A percentile compares a stretch with the other conserved stretches of the same genome.
These are phyloP conservation scores for Gardenia jasminoides DNA, from an alignment of 257 asterid species.

Conservation along the genomic window DNA sequence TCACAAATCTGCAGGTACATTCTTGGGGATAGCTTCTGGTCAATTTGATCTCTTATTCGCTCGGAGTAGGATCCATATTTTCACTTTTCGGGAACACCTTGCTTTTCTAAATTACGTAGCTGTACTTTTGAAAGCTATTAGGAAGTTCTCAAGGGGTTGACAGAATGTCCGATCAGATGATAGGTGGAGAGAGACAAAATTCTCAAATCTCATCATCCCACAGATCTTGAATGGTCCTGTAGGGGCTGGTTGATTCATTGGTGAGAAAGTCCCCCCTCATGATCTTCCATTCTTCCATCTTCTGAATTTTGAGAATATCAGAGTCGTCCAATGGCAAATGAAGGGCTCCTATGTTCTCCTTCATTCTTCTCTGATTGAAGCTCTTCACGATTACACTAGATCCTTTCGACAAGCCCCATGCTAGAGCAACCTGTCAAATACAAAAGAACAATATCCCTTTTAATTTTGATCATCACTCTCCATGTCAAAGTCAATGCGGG, in stretches of 20 bases:
- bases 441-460: too few species aligned
- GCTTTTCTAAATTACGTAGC: not conserved
- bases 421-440: constrained; percentile 49
- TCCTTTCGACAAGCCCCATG: constrained; percentile 75
- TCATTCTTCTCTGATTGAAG: constrained; percentile 58
- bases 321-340: constrained; percentile 39
- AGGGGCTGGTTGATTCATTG: constrained; percentile 69
- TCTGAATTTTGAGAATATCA: constrained; percentile 53
- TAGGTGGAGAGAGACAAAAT: too few species aligned
- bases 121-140: not conserved
- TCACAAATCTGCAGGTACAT: too few species aligned
- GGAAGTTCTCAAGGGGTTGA: not conserved
- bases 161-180: not conserved
- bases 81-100: not conserved
- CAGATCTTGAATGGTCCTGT: constrained; percentile 58
- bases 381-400: constrained; percentile 75
- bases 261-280: constrained; percentile 72
- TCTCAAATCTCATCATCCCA: constrained; percentile 80
- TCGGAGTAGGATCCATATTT: not conserved
- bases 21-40: not conserved
- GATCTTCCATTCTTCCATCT: constrained; percentile 57
- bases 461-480: not conserved
- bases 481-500: not conserved
- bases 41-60: not conserved
- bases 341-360: constrained; percentile 66